Percentiles rank a stretch among this genome's conserved stretches.
Evolutionary conservation across 2,329 filamentous ascomycete species (phyloP).

Genomic region (Cadophora sp.): DNA sequence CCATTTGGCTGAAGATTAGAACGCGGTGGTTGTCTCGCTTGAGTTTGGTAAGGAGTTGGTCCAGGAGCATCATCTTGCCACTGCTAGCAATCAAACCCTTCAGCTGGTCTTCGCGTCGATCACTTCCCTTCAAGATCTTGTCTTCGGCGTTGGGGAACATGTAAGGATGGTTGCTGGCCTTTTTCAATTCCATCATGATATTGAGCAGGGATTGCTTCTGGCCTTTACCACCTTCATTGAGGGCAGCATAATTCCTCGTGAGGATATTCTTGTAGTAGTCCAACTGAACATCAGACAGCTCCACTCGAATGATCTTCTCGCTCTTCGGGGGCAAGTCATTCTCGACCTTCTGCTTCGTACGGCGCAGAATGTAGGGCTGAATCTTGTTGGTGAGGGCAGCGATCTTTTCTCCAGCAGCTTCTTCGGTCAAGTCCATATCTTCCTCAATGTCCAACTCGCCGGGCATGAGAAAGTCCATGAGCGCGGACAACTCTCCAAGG

Average conservation of each 20-base stretch:
- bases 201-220: constrained; percentile 96
- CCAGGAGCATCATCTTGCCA: constrained; percentile 99
- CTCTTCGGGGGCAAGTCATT: constrained; percentile 96
- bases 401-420: constrained; percentile 86
- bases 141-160: constrained; percentile 97
- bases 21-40: constrained; percentile 95
- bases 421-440: constrained; percentile 83
- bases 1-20: constrained; percentile 99
- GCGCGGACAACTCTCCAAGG: constrained; percentile 85
- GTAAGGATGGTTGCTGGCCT: constrained; percentile 98
- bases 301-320: constrained; percentile 98
- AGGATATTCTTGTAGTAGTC: constrained; percentile 99
- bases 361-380: constrained; percentile 91
- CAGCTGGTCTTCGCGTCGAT: constrained; percentile 85
- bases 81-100: constrained; percentile 95
- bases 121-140: constrained; percentile 80
- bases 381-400: constrained; percentile 85
- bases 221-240: constrained; percentile 88
- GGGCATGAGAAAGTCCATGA: constrained; percentile 98
- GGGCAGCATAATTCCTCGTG: constrained; percentile 91
- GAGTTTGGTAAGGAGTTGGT: constrained; percentile 92
- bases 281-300: constrained; percentile 92
- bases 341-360: constrained; percentile 97
- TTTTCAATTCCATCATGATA: constrained; percentile 99
- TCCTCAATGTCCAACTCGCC: constrained; percentile 90